Evolutionary conservation across 2,329 filamentous ascomycete species (phyloP), one percentile per base, ranked within the genome.

Genomic region (Phyllosticta citriasiana): DNA sequence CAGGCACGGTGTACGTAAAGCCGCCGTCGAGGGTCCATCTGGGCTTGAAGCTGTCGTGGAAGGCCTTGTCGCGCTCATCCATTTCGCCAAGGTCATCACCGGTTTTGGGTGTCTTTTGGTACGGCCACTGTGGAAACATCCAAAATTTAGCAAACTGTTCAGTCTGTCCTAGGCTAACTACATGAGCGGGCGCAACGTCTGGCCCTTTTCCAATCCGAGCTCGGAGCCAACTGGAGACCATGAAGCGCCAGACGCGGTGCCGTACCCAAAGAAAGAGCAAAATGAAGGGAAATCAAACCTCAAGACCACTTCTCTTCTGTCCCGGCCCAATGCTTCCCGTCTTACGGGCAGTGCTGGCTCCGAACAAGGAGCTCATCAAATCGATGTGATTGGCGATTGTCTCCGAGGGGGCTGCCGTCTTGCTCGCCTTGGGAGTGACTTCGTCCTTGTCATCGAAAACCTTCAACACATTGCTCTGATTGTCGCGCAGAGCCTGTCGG

Each of bases 331-430:
- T 47, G 33, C 57, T 62, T 10, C 40, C 53, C 53, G n/a, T 55
- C 33, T 47, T 58, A 16, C 60, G 60, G 27, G 60, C 56, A 7
- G 61, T 59, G 55, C 57, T 62, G 53, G 88, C 84, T 72, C 89
- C 88, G 75, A 95, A 97, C 61, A 97, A 79, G 55, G 91, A 96
- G 72, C 96, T 93, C 91, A 96, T 97, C 72, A 97, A 79, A 78
- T 97, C 94, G 76, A 97, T 96, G 70, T 89, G 92, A 22, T 88
- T 96, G 22, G 86, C 83, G 74, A 96, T 93, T n/a, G 12, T n/a
- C 7, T 47, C 14, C 14, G 40, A 61, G 0, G 88, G 87, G 65
- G 84, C 84, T 56, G 58, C 62, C 53, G 66, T 66, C 57, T 67
- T 64, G 65, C 53, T 51, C 50, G 65, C 57, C 50, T 69, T 55